Base-by-base conservation (phyloP, 495 filamentous ascomycete species). In the Annulohypoxylon nitens region DNA sequence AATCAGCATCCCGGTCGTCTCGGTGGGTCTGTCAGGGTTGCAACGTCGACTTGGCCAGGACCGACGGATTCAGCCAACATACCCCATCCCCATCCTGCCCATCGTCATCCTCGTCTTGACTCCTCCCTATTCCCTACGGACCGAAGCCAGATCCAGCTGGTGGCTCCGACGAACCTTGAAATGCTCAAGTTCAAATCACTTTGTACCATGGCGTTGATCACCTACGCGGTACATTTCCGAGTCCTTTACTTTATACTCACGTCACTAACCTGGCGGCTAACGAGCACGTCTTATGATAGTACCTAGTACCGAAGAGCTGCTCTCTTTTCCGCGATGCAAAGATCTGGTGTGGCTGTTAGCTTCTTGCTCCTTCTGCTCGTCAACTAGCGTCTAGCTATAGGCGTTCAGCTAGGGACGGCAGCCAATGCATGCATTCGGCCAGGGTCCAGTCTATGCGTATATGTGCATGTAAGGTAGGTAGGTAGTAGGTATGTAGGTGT, bases 351-450 rank as follows among this genome's bases (percentile, higher is more conserved):
- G 53, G 45, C 58, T 70, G 37, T 63, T 65, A 26, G 12, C 30
- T 51, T 69, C 65, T 45, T 68, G 64, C 69, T 69, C 65, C 37
- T 68, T 61, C 69, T 75, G 69, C 79, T 79, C 77, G 74, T 76
- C 65, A 79, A 73, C 61, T 72, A 55, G 47, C 12, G 34, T 48
- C 64, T 57, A 77, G 68, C 71, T 73, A 71, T 71, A 60, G 71
- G 60, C 69, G 72, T 74, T 74, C 77, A 78, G 75, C 76, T 73
- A 76, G 71, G 75, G 64, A 77, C 78, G 80, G 81, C 78, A 78
- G 70, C 81, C 80, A 81, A 83, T 82, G 81, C 81, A 83, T 83
- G 81, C 79, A 77, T 67, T 79, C 75, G 77, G 76, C 73, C 80
- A 81, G 77, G 79, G 78, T 78, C 78, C 69, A 74, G 62, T 74